Evolutionary conservation across 139 green algal species (phyloP), one percentile per base, ranked within the genome.

Genomic region (Picochlorum sp.): DNA sequence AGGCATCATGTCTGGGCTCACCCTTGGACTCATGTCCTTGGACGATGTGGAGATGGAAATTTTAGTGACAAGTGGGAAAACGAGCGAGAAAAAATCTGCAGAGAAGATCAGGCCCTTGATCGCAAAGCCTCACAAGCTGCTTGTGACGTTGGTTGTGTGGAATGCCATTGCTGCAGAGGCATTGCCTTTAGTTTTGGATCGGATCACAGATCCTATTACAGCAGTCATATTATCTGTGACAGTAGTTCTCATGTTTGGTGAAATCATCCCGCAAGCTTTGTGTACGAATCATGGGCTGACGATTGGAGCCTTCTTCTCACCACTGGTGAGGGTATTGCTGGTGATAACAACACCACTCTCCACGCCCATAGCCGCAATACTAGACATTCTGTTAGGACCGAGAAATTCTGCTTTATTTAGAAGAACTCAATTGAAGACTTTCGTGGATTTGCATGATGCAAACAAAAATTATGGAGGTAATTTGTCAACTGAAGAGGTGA

Each of bases 211-310:
- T 65, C 84, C 85, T 4, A 28, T 84, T 2, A 65, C 73, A 0
- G 77, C 82, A 11, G 69, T 88, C 6, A 16, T 84, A 4, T 23
- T 88, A 6, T 82, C 70, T 15, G 77, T 87, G 14, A 80, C 80
- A 3, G 76, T 74, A 30, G 76, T 88, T 16, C 80, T 88, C 2
- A 5, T 87, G 9, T 88, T 92, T 65, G 87, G 87, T 64, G 79
- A 85, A 46, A 84, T 85, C 61, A 75, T 84, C 6, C 79, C 79
- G 0, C 74, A 81, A 49, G 85, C 90, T 0, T 61, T 92, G 2
- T 98, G 92, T 77, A 91, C 85, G 1, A 69, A 83, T 4, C 75
- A 95, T 66, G 91, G 90, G 20, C 84, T 97, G 15, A 64, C 70
- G 13, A 86, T 97, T 6, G 91, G 92, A 6, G 88, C 85, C 14